Conservation (phyloP, 768 basidiomycete genomes). For the Peribolospora kevripleyi region DNA sequence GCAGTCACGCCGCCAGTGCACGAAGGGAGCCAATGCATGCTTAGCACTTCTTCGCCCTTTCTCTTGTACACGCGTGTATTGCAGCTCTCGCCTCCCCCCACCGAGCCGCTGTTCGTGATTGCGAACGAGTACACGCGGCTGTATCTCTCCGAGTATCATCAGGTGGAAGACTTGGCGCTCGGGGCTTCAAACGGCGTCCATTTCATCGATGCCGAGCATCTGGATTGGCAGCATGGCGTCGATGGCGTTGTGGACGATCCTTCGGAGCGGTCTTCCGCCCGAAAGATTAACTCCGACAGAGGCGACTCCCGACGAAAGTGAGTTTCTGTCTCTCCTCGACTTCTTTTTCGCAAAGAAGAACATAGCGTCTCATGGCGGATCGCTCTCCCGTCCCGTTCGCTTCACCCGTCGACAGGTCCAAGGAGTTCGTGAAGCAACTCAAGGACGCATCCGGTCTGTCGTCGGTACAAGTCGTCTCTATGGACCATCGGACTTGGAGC, state of each 20-base stretch:
- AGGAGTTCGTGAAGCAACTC: neutral
- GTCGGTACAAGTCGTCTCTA: constrained; percentile 41
- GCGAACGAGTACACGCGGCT: constrained; percentile 31
- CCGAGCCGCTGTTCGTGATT: constrained; percentile 46
- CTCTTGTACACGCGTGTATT: neutral
- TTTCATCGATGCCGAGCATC: constrained; percentile 7
- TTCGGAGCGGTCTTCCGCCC: too few relatives aligned
- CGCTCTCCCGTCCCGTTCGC: too few relatives aligned
- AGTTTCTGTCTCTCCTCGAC: constrained; percentile 7
- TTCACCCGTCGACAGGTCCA: too few relatives aligned
- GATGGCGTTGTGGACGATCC: too few relatives aligned
- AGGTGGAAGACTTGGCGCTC: constrained; percentile 49
- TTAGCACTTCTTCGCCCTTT: neutral
- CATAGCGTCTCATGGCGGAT: constrained; percentile 3
- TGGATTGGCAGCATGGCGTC: neutral
- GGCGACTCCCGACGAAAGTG: neutral
- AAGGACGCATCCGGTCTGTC: constrained; percentile 27
- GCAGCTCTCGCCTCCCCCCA: constrained; percentile 40
- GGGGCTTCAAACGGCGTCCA: constrained; percentile 7
- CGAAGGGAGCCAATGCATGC: neutral
- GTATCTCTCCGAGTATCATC: constrained; percentile 47
- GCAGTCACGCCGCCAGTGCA: too few relatives aligned
- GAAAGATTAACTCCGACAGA: neutral
- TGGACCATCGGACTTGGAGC: constrained; percentile 38
- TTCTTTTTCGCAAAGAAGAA: constrained; percentile 4